Base-by-base conservation (phyloP, 768 basidiomycete species). In the Tremella fuciformis region DNA sequence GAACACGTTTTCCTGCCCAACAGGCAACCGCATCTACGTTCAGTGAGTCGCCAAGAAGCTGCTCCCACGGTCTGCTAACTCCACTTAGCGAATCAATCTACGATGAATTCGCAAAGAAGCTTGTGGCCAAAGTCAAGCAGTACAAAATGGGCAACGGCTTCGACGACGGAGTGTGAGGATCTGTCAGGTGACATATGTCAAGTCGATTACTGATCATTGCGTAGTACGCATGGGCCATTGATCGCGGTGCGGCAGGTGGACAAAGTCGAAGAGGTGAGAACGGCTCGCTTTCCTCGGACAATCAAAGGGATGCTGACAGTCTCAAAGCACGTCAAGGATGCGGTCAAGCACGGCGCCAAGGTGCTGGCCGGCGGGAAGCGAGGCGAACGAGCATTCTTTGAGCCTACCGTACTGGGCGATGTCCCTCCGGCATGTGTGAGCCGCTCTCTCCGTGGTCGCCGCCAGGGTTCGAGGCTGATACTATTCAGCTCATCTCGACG, bases 61-160 rank as follows among this genome's bases (percentile, higher is more conserved):
- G 29, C 6, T 34, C 29, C 11, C 29, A 34, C 29, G 11, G 11
- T 6, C 29, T 34, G 29, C 29, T 46, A 15, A 46, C 15, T 46
- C 7, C 29, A 34, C 29, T 41, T 41, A 46, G 42, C 50, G 87
- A 89, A 2, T 83, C 83, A 2, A 83, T 96, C 44, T 96, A 96
- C 73, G 91, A 91, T 53, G 89, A 94, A 58, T 99, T 96, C 74
- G 87, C 92, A 0, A 86, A 87, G 19, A 84, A 85, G 49, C 84
- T 99, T 15, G 86, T 89, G 2, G 88, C 89, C 69, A 75, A 76
- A 40, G 80, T 80, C 40, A 70, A 70, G 25, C 55, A 58, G 41
- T 80, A 80, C 76, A 91, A 90, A 71, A 80, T 94, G 58, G 96
- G 96, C 16, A 84, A 91, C 57, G 93, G 93, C 2, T 82, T 92